Evolutionary conservation across 2,329 filamentous ascomycete species (phyloP).

Genomic region (Trichophyton benhamiae): DNA sequence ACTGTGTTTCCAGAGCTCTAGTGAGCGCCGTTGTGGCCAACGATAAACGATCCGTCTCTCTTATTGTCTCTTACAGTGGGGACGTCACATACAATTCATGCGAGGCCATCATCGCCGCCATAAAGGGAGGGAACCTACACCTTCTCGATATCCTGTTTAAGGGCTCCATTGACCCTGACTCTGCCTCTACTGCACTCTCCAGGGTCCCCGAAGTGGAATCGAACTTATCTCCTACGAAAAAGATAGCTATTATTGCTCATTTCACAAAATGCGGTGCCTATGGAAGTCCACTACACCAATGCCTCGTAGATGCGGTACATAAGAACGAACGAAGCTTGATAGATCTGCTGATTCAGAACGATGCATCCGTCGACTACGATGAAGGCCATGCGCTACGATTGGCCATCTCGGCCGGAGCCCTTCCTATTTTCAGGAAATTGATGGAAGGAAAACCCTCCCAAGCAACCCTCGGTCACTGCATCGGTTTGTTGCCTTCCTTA

Average conservation of each 20-base stretch:
- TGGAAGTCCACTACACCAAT: conserved; percentile 14
- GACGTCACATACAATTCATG: conserved; percentile 45
- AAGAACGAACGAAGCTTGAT: conserved; percentile 15
- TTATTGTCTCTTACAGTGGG: conserved; percentile 44
- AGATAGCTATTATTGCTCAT: conserved; percentile 14
- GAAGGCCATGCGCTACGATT: conserved; percentile 14
- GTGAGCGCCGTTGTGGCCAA: conserved; percentile 39
- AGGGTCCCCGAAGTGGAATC: conserved; percentile 9
- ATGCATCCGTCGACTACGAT: conserved; percentile 18
- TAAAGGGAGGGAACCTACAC: conserved; percentile 36
- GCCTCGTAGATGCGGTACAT: conserved; percentile 15
- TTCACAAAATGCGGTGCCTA: conserved; percentile 13
- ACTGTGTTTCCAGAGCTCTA: conserved; percentile 38
- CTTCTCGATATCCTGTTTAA: conserved; percentile 39
- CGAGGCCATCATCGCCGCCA: conserved; percentile 38
- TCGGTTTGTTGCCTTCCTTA: conserved; percentile 8
- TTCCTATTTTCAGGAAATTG: conserved; percentile 12
- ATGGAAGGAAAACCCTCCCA: conserved; percentile 13
- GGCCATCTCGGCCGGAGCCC: conserved; percentile 12
- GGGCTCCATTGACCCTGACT: conserved; percentile 33
- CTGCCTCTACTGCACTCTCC: conserved; percentile 34
- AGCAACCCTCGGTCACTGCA: conserved; percentile 9
- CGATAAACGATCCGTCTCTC: conserved; percentile 43
- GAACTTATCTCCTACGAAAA: conserved; percentile 10
- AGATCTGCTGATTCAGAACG: conserved; percentile 14